Conservation (phyloP, 805 yeast genomes). For the Brettanomyces anomalus region DNA sequence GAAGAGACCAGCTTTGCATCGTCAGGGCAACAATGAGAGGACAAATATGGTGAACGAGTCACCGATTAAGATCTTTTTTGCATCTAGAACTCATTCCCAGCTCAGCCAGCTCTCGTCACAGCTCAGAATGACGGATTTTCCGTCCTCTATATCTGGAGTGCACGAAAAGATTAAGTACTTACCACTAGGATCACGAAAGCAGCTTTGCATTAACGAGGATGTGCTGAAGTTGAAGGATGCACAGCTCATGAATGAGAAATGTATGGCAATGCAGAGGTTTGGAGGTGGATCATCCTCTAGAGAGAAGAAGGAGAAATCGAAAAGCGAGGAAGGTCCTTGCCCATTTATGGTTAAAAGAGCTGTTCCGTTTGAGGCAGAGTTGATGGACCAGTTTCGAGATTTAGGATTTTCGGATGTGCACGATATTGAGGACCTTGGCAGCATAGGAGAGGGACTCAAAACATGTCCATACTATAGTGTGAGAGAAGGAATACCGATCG, state of each 20-base stretch:
- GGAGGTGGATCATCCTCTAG: too few relatives aligned
- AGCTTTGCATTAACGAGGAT: constrained; percentile 65
- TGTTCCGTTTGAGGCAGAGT: constrained; percentile 23
- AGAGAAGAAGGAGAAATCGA: too few relatives aligned
- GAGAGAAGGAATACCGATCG: constrained; percentile 42
- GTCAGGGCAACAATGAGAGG: constrained; percentile 3
- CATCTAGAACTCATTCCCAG: constrained; percentile 91
- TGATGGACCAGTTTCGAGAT: constrained; percentile 41
- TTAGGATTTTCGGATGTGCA: constrained; percentile 44
- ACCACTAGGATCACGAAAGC: constrained; percentile 78
- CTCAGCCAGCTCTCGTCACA: constrained; percentile 73
- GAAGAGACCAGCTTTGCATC: constrained; percentile 5
- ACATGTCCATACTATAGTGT: constrained; percentile 81
- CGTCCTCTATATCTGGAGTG: constrained; percentile 41
- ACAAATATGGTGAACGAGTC: constrained; percentile 17
- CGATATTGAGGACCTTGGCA: constrained; percentile 73
- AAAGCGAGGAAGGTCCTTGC: constrained; percentile 27
- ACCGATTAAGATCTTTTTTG: constrained; percentile 48
- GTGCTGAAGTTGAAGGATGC: constrained; percentile 41
- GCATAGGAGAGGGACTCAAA: constrained; percentile 44
- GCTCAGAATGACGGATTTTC: constrained; percentile 49
- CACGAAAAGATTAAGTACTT: constrained; percentile 54
- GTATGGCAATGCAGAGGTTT: constrained; percentile 63
- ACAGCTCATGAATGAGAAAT: constrained; percentile 67
- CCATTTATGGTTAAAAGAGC: constrained; percentile 30